Percentiles rank a stretch among this genome's conserved stretches.
Conservation (phyloP, 345 rosid genomes). For the Acer saccharum region DNA sequence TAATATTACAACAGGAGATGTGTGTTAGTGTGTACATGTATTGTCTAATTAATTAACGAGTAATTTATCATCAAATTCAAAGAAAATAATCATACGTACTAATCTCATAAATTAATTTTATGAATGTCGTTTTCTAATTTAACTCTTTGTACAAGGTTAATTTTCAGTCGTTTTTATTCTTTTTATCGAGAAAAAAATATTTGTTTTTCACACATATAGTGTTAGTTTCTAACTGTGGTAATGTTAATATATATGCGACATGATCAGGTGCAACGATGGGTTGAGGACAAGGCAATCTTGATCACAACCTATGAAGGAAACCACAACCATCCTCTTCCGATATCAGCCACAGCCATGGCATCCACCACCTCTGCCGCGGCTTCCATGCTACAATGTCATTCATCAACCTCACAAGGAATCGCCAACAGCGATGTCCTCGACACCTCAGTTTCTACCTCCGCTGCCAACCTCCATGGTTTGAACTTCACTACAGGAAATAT, state of each 20-base stretch:
- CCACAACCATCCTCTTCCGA: constrained; percentile 29
- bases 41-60: no score
- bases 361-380: constrained; percentile 35
- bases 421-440: not conserved
- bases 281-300: constrained; percentile 24
- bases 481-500: constrained; percentile 25
- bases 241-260: no score
- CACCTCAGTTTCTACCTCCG: constrained; percentile 17
- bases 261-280: constrained; percentile 21
- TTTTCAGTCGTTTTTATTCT: no score
- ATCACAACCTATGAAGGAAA: constrained; percentile 27
- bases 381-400: constrained; percentile 23
- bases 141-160: no score
- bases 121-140: no score
- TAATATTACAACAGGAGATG: not conserved
- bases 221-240: no score
- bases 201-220: no score
- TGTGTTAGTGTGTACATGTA: not conserved
- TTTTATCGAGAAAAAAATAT: no score
- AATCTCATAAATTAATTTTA: no score
- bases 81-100: no score
- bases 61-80: no score
- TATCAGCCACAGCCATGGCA: constrained; percentile 32
- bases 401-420: constrained; percentile 12
- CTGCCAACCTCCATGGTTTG: constrained; percentile 26